Conservation (phyloP, 2,329 filamentous ascomycete genomes). For the Colletotrichum sp. region DNA sequence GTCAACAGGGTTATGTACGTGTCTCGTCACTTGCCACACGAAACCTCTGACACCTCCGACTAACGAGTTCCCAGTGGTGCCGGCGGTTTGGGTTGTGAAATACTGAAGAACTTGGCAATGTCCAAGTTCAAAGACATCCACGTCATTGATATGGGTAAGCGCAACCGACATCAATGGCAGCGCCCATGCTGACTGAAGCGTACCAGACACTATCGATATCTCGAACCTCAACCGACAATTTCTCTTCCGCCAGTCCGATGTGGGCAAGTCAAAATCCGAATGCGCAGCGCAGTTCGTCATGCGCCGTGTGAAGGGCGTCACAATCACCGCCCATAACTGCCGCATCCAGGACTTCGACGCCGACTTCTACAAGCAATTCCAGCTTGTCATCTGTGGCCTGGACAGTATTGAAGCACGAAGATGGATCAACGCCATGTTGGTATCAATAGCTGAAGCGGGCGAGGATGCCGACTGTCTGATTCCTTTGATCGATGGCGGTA, state of each 20-base stretch:
- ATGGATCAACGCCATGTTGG: conserved; percentile 96
- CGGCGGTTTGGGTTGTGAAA: conserved; percentile 93
- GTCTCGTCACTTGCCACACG: conserved; percentile 16
- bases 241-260: conserved; percentile 88
- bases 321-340: conserved; percentile 91
- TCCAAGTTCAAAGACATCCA: conserved; percentile 97
- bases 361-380: conserved; percentile 96
- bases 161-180: background rate
- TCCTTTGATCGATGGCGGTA: conserved; percentile 94
- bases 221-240: conserved; percentile 98
- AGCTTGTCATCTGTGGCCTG: conserved; percentile 89
- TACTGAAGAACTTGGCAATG: conserved; percentile 93
- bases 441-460: conserved; percentile 82
- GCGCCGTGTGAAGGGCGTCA: conserved; percentile 85
- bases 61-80: conserved; percentile 71
- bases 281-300: conserved; percentile 93
- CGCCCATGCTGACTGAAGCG: background rate
- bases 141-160: conserved; percentile 95
- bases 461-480: conserved; percentile 86
- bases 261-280: conserved; percentile 92
- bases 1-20: conserved; percentile 56
- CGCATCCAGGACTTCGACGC: conserved; percentile 98
- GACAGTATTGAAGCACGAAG: conserved; percentile 97
- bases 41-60: conserved; percentile 16
- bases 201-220: conserved; percentile 91